These are phyloP conservation scores for Apiospora kogelbergensis DNA, from an alignment of 2,329 filamentous ascomycete genomes.

Conservation along the genomic window DNA sequence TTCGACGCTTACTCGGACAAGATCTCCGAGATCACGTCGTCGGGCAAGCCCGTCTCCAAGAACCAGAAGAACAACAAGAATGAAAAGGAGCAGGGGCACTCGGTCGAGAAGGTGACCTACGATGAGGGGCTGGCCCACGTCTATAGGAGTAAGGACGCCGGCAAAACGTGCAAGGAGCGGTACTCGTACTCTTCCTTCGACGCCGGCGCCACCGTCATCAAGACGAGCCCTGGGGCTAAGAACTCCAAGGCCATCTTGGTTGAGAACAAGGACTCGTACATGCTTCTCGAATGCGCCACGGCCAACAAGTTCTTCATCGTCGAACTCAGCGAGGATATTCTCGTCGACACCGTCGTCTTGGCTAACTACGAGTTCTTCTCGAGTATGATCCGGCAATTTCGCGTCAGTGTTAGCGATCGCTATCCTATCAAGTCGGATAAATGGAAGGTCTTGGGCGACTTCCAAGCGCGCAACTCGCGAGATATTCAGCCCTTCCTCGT, in stretches of 20 bases:
- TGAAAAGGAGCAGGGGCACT: slow-evolving; percentile 26
- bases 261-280: slow-evolving; percentile 98
- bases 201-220: slow-evolving; percentile 88
- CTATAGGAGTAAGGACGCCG: slow-evolving; percentile 84
- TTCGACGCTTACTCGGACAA: slow-evolving; percentile 51
- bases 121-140: slow-evolving; percentile 52
- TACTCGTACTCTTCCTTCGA: slow-evolving; percentile 99
- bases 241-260: slow-evolving; percentile 86
- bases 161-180: slow-evolving; percentile 94
- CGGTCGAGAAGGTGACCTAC: slow-evolving; percentile 44
- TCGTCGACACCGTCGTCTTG: slow-evolving; percentile 94
- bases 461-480: slow-evolving; percentile 87
- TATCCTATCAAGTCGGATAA: slow-evolving; percentile 91
- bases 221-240: slow-evolving; percentile 83
- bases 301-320: slow-evolving; percentile 92
- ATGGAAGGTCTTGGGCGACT: slow-evolving; percentile 86
- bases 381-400: slow-evolving; percentile 89
- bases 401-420: slow-evolving; percentile 88
- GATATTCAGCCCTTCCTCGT: slow-evolving; percentile 93
- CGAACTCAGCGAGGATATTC: slow-evolving; percentile 81
- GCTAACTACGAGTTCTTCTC: slow-evolving; percentile 99
- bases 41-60: slow-evolving; percentile 19
- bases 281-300: slow-evolving; percentile 87
- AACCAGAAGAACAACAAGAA: slow-evolving; percentile 22
- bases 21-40: slow-evolving; percentile 42